Conservation (phyloP, 2,329 filamentous ascomycete species). For the Cladosporium colombiae region DNA sequence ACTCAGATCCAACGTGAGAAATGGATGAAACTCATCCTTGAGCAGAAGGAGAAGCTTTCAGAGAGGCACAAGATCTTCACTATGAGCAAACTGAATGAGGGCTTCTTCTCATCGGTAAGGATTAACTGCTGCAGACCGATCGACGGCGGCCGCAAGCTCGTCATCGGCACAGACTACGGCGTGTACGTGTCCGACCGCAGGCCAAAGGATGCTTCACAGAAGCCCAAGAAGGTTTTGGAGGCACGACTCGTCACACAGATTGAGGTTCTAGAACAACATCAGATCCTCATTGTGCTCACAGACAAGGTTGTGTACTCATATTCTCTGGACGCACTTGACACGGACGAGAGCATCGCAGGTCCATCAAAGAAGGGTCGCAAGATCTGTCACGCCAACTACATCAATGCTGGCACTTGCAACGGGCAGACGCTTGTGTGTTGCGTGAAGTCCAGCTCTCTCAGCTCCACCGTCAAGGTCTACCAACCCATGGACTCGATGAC, state of each 20-base stretch:
- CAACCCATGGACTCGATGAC: conserved; percentile 94
- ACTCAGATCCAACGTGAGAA: conserved; percentile 87
- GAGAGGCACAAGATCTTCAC: conserved; percentile 72
- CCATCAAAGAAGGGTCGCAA: conserved; percentile 87
- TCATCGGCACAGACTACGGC: conserved; percentile 91
- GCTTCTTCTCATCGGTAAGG: conserved; percentile 89
- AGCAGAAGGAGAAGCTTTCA: conserved; percentile 82
- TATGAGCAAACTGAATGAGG: conserved; percentile 71
- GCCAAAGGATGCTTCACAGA: conserved; percentile 72
- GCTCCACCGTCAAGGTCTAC: conserved; percentile 98
- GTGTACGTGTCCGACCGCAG: conserved; percentile 91
- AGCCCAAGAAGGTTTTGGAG: conserved; percentile 82
- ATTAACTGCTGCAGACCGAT: conserved; percentile 95
- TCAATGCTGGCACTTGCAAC: conserved; percentile 94
- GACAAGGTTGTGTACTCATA: conserved; percentile 94
- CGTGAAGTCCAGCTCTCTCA: conserved; percentile 90
- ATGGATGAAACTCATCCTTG: conserved; percentile 94
- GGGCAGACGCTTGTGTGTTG: conserved; percentile 93
- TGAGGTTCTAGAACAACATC: conserved; percentile 93
- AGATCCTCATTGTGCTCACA: conserved; percentile 83
- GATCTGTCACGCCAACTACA: conserved; percentile 98
- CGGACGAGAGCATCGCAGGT: conserved; percentile 71
- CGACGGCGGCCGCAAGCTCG: conserved; percentile 90
- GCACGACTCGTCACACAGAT: conserved; percentile 87
- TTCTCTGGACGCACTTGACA: conserved; percentile 80